A percentile compares a stretch with the other conserved stretches of the same genome.
Conservation (phyloP, 305 asterid genomes). For the Fraxinus platypoda region DNA sequence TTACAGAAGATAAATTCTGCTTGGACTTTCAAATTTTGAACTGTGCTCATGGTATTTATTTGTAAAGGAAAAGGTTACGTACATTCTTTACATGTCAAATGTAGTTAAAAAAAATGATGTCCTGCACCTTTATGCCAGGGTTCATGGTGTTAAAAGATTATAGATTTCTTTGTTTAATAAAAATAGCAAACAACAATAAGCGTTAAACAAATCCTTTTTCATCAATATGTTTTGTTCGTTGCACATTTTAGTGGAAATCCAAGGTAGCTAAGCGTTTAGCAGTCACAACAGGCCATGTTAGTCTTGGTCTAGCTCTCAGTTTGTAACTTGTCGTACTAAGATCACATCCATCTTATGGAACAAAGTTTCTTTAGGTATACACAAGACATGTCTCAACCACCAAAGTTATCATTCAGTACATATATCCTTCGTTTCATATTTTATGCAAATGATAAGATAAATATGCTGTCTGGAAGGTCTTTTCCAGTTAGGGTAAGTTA, state of each 20-base stretch:
- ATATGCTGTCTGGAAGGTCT: not conserved
- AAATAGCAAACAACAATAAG: not conserved
- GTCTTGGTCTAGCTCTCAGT: not conserved
- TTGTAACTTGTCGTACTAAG: not conserved
- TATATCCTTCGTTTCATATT: not conserved
- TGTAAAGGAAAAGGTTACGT: not conserved
- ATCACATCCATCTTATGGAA: not conserved
- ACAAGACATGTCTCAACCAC: not conserved
- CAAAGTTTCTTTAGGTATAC: not conserved
- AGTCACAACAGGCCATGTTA: not conserved
- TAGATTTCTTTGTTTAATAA: not conserved
- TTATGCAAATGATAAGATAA: not conserved
- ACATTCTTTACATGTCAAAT: not conserved
- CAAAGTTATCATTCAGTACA: not conserved
- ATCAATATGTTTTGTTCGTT: not conserved
- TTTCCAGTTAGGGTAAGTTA: not conserved
- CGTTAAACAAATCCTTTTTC: not conserved
- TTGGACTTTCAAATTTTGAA: not conserved
- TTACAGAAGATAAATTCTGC: not conserved
- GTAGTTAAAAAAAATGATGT: not conserved
- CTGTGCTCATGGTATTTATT: not conserved
- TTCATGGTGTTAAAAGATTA: not conserved
- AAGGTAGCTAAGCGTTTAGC: not conserved
- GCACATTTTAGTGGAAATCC: not conserved
- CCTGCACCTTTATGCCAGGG: not conserved